Evolutionary conservation across 2,329 filamentous ascomycete genomes (phyloP).

Genomic region (Pseudogymnoascus sp.): DNA sequence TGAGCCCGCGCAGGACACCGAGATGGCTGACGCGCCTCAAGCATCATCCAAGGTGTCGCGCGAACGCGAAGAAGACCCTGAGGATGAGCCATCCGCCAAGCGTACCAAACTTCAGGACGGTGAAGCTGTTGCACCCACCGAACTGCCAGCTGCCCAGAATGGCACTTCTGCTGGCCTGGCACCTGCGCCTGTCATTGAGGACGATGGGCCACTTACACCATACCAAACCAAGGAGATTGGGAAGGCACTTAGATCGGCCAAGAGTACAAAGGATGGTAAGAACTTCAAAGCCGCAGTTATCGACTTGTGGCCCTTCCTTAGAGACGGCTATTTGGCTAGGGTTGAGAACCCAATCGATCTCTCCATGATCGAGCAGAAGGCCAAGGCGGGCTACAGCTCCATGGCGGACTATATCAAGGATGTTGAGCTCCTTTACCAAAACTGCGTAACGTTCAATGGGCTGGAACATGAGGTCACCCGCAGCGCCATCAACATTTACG

Average conservation of each 20-base stretch:
- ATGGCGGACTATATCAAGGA: slow-evolving; percentile 69
- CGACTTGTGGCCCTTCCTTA: slow-evolving; percentile 65
- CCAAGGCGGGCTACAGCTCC: slow-evolving; percentile 56
- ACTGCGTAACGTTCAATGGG: slow-evolving; percentile 78
- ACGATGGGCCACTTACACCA: slow-evolving; percentile 38
- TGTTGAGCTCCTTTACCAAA: slow-evolving; percentile 69
- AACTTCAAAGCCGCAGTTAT: slow-evolving; percentile 75
- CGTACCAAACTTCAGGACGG: slow-evolving; percentile 64
- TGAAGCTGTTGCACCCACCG: slow-evolving; percentile 21
- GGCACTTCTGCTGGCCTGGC: slow-evolving; percentile 14
- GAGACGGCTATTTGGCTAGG: slow-evolving; percentile 60
- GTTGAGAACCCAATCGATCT: slow-evolving; percentile 79
- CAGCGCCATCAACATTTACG: slow-evolving; percentile 45
- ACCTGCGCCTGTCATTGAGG: slow-evolving; percentile 7
- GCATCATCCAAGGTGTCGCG: slow-evolving; percentile 54
- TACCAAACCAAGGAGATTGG: slow-evolving; percentile 55
- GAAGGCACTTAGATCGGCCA: slow-evolving; percentile 62
- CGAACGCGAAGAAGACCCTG: slow-evolving; percentile 67
- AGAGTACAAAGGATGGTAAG: slow-evolving; percentile 74
- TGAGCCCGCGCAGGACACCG: slow-evolving; percentile 18
- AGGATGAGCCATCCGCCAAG: slow-evolving; percentile 64
- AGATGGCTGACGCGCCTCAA: slow-evolving; percentile 27
- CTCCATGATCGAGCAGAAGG: slow-evolving; percentile 67
- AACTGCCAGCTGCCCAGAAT: slow-evolving; percentile 22
- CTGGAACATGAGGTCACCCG: slow-evolving; percentile 63